A percentile compares a stretch with the other conserved stretches of the same genome.
Conservation (phyloP, 768 basidiomycete species). For the Amanita rimosa region DNA sequence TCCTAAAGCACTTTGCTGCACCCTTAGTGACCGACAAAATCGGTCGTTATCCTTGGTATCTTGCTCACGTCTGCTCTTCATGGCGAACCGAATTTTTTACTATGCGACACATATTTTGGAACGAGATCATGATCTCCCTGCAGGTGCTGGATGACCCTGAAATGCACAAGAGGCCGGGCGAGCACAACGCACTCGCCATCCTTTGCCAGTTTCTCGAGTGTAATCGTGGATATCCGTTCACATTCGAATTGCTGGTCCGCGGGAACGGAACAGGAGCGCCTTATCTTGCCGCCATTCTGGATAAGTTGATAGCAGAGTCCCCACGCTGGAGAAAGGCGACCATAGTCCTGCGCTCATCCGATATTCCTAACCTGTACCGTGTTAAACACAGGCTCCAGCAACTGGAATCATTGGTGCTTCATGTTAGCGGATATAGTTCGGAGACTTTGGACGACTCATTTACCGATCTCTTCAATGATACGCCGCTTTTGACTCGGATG, state of each 20-base stretch:
- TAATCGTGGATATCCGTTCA: background rate
- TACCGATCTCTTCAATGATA: background rate
- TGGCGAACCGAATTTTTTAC: background rate
- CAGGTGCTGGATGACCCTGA: no score
- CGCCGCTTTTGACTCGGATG: background rate
- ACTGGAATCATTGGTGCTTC: background rate
- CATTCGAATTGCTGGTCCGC: background rate
- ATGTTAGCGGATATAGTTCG: background rate
- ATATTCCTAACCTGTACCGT: background rate
- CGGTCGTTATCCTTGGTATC: background rate
- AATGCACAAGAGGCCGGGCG: background rate
- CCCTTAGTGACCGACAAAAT: background rate
- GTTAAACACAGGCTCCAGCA: background rate
- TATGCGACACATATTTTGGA: background rate
- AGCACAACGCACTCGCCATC: background rate
- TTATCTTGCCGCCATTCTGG: background rate
- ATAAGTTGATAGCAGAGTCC: background rate
- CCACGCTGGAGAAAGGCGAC: background rate
- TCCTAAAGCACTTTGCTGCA: conserved; percentile 1
- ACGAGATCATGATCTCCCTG: background rate
- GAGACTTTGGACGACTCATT: background rate
- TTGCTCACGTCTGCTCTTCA: conserved; percentile 3
- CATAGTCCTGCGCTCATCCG: background rate
- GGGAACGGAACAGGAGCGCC: no score
- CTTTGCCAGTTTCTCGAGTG: background rate